phyloP scores from a whole-genome alignment of 1,139 yeast species.

The Scheffersomyces illinoinensis region DNA sequence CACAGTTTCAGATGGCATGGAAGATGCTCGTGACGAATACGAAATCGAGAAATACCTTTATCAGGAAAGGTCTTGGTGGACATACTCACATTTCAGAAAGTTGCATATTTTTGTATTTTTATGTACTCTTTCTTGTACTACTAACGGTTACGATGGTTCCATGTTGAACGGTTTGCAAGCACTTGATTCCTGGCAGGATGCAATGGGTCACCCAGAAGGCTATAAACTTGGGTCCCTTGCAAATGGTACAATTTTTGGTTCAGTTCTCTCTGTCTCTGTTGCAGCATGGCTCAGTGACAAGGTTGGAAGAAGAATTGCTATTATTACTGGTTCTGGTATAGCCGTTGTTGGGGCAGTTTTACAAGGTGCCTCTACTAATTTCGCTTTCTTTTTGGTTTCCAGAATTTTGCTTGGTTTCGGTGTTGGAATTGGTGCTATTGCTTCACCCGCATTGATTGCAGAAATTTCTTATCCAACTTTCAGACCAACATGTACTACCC shows the following conservation, averaged over 20 bases:
- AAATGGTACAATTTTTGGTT: slow-evolving; percentile 32
- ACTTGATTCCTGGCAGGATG: slow-evolving; percentile 33
- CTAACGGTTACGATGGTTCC: slow-evolving; percentile 54
- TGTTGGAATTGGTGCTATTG: slow-evolving; percentile 1
- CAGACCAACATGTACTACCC: slow-evolving; percentile 3
- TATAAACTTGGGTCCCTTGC: slow-evolving; percentile 45
- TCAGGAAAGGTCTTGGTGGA: background rate
- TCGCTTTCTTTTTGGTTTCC: slow-evolving; percentile 5
- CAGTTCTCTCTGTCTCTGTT: slow-evolving; percentile 17
- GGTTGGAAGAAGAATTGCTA: slow-evolving; percentile 35
- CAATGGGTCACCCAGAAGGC: slow-evolving; percentile 44
- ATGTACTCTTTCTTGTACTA: slow-evolving; percentile 46
- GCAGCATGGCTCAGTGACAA: slow-evolving; percentile 26
- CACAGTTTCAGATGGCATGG: background rate
- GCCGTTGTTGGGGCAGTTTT: slow-evolving; percentile 33
- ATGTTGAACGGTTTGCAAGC: slow-evolving; percentile 54
- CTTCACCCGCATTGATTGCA: slow-evolving; percentile 4
- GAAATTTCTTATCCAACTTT: slow-evolving; percentile 4
- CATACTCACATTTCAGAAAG: slow-evolving; percentile 27
- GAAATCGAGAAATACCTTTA: background rate
- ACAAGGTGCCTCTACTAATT: slow-evolving; percentile 4
- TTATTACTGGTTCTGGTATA: slow-evolving; percentile 26
- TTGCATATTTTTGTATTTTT: slow-evolving; percentile 38
- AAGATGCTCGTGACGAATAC: background rate
- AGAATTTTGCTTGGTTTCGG: slow-evolving; percentile 6